Conservation (phyloP, 2,329 filamentous ascomycete species). For the Bretziella fagacearum region DNA sequence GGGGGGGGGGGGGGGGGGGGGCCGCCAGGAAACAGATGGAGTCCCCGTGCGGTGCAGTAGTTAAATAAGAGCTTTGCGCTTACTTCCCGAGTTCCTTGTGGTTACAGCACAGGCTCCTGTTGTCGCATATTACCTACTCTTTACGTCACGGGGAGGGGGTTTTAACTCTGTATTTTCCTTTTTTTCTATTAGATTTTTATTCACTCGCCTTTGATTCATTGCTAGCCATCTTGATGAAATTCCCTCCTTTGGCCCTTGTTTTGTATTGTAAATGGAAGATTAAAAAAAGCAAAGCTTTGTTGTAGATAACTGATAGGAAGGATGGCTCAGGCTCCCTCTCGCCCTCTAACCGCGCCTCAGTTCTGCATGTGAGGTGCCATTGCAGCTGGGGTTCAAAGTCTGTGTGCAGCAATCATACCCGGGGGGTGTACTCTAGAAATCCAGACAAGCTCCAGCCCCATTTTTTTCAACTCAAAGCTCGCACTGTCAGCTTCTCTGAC, state of each 20-base stretch:
- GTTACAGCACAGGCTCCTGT: not conserved
- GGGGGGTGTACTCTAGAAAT: not conserved
- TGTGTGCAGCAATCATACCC: not conserved
- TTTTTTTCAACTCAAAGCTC: not conserved
- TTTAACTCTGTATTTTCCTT: too few relatives aligned
- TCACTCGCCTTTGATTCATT: not conserved
- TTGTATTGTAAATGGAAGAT: not conserved
- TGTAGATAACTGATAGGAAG: not conserved
- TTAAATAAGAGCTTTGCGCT: too few relatives aligned
- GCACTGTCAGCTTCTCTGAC: slow-evolving; percentile 3
- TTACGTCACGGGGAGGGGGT: too few relatives aligned
- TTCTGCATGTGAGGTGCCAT: slow-evolving; percentile 3
- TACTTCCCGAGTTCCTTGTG: too few relatives aligned
- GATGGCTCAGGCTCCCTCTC: slow-evolving; percentile 1
- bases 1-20: not conserved
- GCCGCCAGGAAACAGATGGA: not conserved
- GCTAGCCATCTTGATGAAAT: not conserved
- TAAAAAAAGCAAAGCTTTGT: not conserved
- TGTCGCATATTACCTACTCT: not conserved
- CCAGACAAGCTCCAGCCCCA: not conserved
- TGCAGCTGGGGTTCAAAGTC: not conserved
- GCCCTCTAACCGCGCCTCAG: slow-evolving; percentile 4
- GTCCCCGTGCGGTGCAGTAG: not conserved
- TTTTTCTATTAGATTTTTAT: not conserved
- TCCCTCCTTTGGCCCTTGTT: not conserved